These are phyloP conservation scores for Boletales sp. DNA, from an alignment of 768 basidiomycete species.

Conservation along the genomic window DNA sequence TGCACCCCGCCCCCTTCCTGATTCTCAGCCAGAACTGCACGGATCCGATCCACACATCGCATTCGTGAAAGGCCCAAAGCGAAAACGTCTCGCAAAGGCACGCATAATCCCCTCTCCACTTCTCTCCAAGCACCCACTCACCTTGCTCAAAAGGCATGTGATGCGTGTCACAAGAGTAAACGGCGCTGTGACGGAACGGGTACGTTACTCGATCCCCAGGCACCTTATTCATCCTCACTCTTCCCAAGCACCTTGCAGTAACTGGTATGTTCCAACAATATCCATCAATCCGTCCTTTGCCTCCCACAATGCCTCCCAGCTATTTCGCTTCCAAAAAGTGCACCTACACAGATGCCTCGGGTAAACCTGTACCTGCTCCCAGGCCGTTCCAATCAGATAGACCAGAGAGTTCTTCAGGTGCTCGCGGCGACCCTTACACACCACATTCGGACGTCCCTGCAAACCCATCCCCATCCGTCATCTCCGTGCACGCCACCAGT, in stretches of 20 bases:
- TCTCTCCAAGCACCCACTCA: slow-evolving; percentile 5
- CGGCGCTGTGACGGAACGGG: slow-evolving; percentile 81
- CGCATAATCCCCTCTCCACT: slow-evolving; percentile 7
- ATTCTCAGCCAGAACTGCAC: slow-evolving; percentile 20
- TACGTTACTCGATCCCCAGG: slow-evolving; percentile 30
- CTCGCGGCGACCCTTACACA: slow-evolving; percentile 17
- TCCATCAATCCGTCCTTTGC: background rate
- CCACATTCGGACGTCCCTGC: slow-evolving; percentile 13
- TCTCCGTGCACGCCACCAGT: slow-evolving; percentile 6
- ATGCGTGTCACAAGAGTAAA: slow-evolving; percentile 83
- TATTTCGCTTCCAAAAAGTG: slow-evolving; percentile 81
- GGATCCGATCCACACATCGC: slow-evolving; percentile 34
- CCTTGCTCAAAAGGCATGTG: slow-evolving; percentile 51
- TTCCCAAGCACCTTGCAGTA: slow-evolving; percentile 68
- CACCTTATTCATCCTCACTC: slow-evolving; percentile 6
- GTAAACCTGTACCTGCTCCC: slow-evolving; percentile 76
- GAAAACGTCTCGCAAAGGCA: slow-evolving; percentile 53
- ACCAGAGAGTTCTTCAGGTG: slow-evolving; percentile 24
- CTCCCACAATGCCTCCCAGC: slow-evolving; percentile 34
- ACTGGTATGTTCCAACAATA: slow-evolving; percentile 51
- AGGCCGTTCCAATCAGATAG: slow-evolving; percentile 46
- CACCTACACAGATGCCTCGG: slow-evolving; percentile 76
- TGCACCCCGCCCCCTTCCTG: slow-evolving; percentile 16
- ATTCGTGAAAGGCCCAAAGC: slow-evolving; percentile 52
- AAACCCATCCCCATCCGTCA: slow-evolving; percentile 12